phyloP scores from a whole-genome alignment of 805 yeast genomes.

The Candida corydali region DNA sequence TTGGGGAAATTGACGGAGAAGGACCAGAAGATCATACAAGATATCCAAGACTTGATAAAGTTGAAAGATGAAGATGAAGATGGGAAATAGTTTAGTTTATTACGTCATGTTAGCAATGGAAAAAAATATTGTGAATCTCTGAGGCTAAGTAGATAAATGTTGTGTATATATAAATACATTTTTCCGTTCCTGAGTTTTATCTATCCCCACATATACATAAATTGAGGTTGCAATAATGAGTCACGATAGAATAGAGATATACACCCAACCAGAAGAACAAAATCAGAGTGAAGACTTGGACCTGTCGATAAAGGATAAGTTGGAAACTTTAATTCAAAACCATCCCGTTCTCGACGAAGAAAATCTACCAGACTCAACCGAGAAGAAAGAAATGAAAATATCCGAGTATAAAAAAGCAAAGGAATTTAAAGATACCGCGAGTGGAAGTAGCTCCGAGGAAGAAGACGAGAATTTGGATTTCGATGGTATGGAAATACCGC shows the following conservation, averaged over 20 bases:
- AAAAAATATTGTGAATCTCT: no score
- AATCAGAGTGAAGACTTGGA: slow-evolving; percentile 7
- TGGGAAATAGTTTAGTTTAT: not conserved
- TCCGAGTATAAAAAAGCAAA: slow-evolving; percentile 1
- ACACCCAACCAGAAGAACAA: slow-evolving; percentile 20
- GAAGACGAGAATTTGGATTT: slow-evolving; percentile 17
- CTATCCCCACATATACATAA: not conserved
- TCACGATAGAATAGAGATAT: slow-evolving; percentile 18
- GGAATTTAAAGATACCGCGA: not conserved
- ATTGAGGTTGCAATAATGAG: no score
- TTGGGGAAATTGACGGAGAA: slow-evolving; percentile 52
- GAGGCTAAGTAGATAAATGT: no score
- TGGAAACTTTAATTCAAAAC: slow-evolving; percentile 21
- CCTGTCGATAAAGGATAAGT: slow-evolving; percentile 20
- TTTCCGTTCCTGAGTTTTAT: not conserved
- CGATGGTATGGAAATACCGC: slow-evolving; percentile 35
- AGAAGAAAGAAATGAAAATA: not conserved
- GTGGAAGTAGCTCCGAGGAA: slow-evolving; percentile 6
- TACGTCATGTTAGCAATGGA: slow-evolving; percentile 4
- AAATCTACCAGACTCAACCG: not conserved
- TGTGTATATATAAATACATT: not conserved
- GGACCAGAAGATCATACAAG: slow-evolving; percentile 48
- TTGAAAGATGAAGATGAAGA: slow-evolving; percentile 29
- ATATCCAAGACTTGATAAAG: slow-evolving; percentile 45
- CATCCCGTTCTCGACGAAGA: slow-evolving; percentile 10